Percentiles rank a stretch among this genome's conserved stretches.
These are phyloP conservation scores for Gnetum montanum DNA, from an alignment of 75 land plant species.

Conservation along the genomic window DNA sequence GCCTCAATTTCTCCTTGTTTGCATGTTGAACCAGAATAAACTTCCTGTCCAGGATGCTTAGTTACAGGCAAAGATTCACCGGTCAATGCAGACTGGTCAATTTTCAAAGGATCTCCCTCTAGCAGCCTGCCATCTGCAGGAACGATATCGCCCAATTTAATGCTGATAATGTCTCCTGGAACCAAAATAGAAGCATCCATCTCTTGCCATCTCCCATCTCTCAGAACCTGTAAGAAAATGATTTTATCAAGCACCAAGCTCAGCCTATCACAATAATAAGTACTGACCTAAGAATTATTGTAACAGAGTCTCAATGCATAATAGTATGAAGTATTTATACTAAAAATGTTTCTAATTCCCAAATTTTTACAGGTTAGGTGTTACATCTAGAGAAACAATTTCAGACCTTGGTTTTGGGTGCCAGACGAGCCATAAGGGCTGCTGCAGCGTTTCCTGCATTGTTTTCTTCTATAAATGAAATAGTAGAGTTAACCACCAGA, in stretches of 20 bases:
- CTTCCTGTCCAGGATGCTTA: conserved; percentile 47
- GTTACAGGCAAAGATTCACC: conserved; percentile 72
- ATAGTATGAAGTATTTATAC: too few species aligned
- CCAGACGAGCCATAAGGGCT: conserved; percentile 60
- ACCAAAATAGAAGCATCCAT: conserved; percentile 50
- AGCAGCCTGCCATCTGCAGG: conserved; percentile 65
- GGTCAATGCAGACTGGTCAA: conserved; percentile 47
- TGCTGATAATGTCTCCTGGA: conserved; percentile 50
- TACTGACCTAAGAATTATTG: too few species aligned
- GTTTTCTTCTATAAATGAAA: conserved; percentile 56
- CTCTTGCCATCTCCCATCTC: conserved; percentile 41
- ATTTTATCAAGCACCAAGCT: too few species aligned
- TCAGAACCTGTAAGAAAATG: conserved; percentile 16
- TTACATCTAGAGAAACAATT: too few species aligned
- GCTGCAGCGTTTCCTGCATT: conserved; percentile 68
- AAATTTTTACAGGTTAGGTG: too few species aligned
- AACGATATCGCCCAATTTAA: conserved; percentile 45
- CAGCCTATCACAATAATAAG: neutral
- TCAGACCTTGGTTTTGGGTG: conserved; percentile 69
- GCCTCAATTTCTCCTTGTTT: conserved; percentile 69
- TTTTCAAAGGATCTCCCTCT: conserved; percentile 56
- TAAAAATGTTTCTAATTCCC: too few species aligned
- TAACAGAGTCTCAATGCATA: too few species aligned
- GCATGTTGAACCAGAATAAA: conserved; percentile 49
- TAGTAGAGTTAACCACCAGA: conserved; percentile 59